Evolutionary conservation across 148 eudicot genomes (phyloP), one percentile per base, ranked within the genome.

Genomic region (Rhododendron vialii): DNA sequence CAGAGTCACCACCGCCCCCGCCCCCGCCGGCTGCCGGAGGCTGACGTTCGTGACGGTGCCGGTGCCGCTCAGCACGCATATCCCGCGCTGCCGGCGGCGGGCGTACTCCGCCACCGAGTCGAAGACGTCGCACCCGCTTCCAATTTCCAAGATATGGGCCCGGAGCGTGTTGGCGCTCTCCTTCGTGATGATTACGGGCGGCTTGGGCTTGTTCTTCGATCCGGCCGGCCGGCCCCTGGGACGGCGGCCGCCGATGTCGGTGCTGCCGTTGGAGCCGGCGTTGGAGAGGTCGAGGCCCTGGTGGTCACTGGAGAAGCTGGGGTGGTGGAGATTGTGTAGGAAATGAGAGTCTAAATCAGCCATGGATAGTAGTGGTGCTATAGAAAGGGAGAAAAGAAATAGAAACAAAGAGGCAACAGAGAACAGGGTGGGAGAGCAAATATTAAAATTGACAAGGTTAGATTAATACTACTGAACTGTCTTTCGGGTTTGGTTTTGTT

Each of bases 101-200:
- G 92, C 92, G 75, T 89, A 91, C 38, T 78, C 85, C 0, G 92
- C 90, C 3, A 91, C 87, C 2, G 90, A 85, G 35, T 91, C 92
- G 67, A 91, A 91, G 11, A 91, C 91, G 36, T 91, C 92, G 36
- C 89, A 89, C 9, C 92, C 92, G 41, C 78, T 85, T 74, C 86
- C 45, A 17, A 91, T 85, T 35, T 91, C 92, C 14, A 91, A 59
- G 35, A 91, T 91, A 43, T 91, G 92, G 3, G 91, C 92, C 71
- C 92, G 87, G 69, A 91, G 91, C 0, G 92, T 89, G 88, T 91
- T 91, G 1, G 92, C 90, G 43, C 92, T 89, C 30, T 91, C 92
- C 2, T 87, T 82, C 14, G 92, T 88, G 35, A 91, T 91, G 80
- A 89, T 88, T 15, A 91, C 90, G 2, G 92, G 92, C 1, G 92